phyloP scores from a whole-genome alignment of 495 filamentous ascomycete genomes.

The Neurospora sp. region DNA sequence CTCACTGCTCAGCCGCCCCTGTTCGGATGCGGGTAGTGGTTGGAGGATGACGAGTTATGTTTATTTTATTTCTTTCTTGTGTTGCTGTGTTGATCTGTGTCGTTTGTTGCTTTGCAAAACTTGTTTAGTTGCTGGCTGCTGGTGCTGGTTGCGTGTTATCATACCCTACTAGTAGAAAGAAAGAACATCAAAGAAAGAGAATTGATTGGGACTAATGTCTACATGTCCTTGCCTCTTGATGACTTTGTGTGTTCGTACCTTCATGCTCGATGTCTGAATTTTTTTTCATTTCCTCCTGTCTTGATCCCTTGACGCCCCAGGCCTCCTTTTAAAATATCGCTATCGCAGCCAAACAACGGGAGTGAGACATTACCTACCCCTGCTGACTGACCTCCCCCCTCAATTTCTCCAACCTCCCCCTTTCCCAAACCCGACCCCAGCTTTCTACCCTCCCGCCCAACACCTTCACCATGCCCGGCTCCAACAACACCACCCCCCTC shows the following conservation, averaged over 20 bases:
- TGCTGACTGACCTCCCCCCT: conserved; percentile 38
- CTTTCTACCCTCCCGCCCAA: conserved; percentile 82
- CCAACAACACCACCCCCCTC: conserved; percentile 67
- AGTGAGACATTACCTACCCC: too few relatives aligned
- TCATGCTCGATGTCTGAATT: too few relatives aligned
- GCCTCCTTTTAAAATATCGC: not conserved
- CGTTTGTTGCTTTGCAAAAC: not conserved
- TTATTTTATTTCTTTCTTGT: not conserved
- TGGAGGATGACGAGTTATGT: not conserved
- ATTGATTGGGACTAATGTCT: not conserved
- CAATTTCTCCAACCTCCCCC: conserved; percentile 59
- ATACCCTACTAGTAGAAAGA: not conserved
- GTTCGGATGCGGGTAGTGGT: not conserved
- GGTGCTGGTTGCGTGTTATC: not conserved
- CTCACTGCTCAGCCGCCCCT: not conserved
- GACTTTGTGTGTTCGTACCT: too few relatives aligned
- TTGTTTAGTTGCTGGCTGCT: not conserved
- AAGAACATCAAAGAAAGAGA: not conserved
- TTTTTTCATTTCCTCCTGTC: too few relatives aligned
- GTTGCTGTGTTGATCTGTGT: not conserved
- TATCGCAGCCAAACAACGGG: not conserved
- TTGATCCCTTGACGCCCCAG: too few relatives aligned
- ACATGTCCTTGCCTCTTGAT: not conserved
- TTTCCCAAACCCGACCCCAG: conserved; percentile 67
- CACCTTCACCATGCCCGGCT: conserved; percentile 50